Percentiles rank a stretch among this genome's conserved stretches.
These are phyloP conservation scores for Penicillium hesseltinei DNA, from an alignment of 2,329 filamentous ascomycete genomes.

Conservation along the genomic window DNA sequence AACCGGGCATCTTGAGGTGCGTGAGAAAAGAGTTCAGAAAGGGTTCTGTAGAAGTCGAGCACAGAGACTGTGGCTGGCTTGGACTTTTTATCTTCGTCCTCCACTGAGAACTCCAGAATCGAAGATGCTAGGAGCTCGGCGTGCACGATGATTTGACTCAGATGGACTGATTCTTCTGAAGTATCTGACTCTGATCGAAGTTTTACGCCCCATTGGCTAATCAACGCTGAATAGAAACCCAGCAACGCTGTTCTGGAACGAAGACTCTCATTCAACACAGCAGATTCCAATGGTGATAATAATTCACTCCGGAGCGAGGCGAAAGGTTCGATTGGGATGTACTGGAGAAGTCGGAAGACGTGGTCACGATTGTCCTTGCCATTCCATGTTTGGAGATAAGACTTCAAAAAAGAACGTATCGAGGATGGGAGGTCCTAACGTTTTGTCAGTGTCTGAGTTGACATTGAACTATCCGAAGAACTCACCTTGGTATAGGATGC, in stretches of 20 bases:
- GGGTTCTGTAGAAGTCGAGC: slow-evolving; percentile 68
- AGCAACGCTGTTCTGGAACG: slow-evolving; percentile 61
- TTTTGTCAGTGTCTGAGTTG: slow-evolving; percentile 4
- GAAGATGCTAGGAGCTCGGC: slow-evolving; percentile 56
- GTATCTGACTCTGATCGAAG: slow-evolving; percentile 31
- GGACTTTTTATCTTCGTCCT: slow-evolving; percentile 5
- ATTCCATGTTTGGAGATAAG: slow-evolving; percentile 62
- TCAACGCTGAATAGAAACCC: slow-evolving; percentile 64
- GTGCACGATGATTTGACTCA: slow-evolving; percentile 50
- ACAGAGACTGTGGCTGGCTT: slow-evolving; percentile 50
- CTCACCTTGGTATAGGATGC: slow-evolving; percentile 41
- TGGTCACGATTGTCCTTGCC: slow-evolving; percentile 54
- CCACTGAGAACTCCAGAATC: slow-evolving; percentile 53
- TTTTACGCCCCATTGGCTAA: slow-evolving; percentile 54
- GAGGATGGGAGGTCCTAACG: slow-evolving; percentile 34
- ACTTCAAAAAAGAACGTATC: slow-evolving; percentile 41
- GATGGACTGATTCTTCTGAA: slow-evolving; percentile 31
- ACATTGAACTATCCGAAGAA: background rate
- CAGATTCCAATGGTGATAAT: slow-evolving; percentile 42
- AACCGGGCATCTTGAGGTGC: slow-evolving; percentile 53
- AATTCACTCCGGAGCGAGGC: slow-evolving; percentile 39
- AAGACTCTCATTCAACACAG: slow-evolving; percentile 37
- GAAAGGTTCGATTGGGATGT: slow-evolving; percentile 31
- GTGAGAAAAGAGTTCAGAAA: slow-evolving; percentile 57
- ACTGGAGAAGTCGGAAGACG: slow-evolving; percentile 37